Evolutionary conservation across 768 basidiomycete species (phyloP).

Genomic region (Mycena vitilis): DNA sequence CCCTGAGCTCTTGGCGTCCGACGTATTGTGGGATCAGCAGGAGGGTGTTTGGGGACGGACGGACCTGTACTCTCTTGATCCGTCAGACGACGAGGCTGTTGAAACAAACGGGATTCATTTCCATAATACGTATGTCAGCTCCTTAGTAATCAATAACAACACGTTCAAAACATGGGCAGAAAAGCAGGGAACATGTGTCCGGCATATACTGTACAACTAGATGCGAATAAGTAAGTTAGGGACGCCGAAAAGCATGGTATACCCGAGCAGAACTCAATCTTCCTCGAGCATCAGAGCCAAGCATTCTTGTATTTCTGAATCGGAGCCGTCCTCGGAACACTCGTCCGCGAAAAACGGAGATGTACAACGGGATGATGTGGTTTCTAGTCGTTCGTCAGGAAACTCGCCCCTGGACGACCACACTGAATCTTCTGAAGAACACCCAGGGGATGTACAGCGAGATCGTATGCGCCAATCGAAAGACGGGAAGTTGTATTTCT

Average conservation of each 20-base stretch:
- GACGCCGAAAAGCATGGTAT: too few relatives aligned
- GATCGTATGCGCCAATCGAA: background rate
- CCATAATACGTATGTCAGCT: too few relatives aligned
- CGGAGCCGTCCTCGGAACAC: background rate
- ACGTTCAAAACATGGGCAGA: too few relatives aligned
- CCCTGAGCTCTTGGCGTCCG: slow-evolving; percentile 9
- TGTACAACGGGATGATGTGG: background rate
- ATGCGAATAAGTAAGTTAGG: too few relatives aligned
- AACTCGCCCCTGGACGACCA: background rate
- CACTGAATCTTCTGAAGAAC: background rate
- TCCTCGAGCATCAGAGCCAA: background rate
- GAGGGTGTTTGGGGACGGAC: slow-evolving; percentile 14
- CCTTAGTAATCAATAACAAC: too few relatives aligned
- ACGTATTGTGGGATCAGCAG: slow-evolving; percentile 19
- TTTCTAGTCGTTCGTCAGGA: background rate
- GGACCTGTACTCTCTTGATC: too few relatives aligned
- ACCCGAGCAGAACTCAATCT: background rate
- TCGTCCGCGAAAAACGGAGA: background rate
- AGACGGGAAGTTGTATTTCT: background rate
- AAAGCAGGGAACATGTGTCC: too few relatives aligned
- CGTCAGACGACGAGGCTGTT: too few relatives aligned
- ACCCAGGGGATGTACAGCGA: background rate
- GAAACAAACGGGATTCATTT: too few relatives aligned
- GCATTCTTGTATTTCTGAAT: slow-evolving; percentile 1
- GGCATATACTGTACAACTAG: too few relatives aligned